Conservation (phyloP, 805 yeast species). For the Kockiozyma suomiensis region DNA sequence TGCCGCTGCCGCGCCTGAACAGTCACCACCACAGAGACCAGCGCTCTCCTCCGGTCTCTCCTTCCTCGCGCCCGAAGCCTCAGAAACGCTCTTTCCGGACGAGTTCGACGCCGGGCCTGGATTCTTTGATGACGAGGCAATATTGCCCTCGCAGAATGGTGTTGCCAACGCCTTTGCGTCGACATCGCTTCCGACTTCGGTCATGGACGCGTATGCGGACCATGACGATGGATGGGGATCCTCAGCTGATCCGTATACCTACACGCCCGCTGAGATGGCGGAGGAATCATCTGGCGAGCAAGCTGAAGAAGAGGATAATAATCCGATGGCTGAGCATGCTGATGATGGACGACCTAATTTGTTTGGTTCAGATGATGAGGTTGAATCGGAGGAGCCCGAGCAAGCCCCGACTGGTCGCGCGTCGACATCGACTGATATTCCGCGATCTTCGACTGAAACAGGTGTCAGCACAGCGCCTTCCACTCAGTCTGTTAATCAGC, state of each 20-base stretch:
- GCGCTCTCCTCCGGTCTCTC: slow-evolving; percentile 11
- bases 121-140: slow-evolving; percentile 6
- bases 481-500: background rate
- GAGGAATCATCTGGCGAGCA: background rate
- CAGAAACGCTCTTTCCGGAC: slow-evolving; percentile 29
- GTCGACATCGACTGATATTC: slow-evolving; percentile 1
- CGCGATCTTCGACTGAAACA: slow-evolving; percentile 11
- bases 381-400: slow-evolving; percentile 3
- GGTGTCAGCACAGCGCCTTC: background rate
- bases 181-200: slow-evolving; percentile 12
- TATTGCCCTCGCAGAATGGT: background rate
- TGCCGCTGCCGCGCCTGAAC: background rate
- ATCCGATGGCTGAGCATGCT: slow-evolving; percentile 5
- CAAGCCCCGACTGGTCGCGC: background rate
- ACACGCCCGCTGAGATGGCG: slow-evolving; percentile 1
- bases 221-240: slow-evolving; percentile 22
- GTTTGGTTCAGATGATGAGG: slow-evolving; percentile 26
- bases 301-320: slow-evolving; percentile 9
- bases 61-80: slow-evolving; percentile 8
- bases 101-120: slow-evolving; percentile 29
- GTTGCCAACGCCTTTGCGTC: background rate
- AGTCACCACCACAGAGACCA: background rate
- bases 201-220: slow-evolving; percentile 16
- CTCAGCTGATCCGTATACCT: slow-evolving; percentile 1
- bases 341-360: slow-evolving; percentile 25